Conservation (phyloP, 768 basidiomycete species). For the Tricholomella constricta region DNA sequence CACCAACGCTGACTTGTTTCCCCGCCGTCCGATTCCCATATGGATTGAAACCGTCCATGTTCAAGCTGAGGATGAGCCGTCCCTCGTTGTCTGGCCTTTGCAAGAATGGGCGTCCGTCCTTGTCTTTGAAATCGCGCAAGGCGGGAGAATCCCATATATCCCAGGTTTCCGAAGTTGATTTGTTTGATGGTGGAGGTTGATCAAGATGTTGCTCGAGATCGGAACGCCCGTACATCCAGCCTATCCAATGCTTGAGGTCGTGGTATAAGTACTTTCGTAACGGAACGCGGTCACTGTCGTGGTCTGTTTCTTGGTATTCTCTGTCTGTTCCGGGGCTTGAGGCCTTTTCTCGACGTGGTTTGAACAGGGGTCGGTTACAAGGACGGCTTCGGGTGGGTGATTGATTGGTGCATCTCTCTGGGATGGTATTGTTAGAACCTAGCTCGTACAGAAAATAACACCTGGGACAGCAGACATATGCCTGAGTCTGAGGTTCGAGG, state of each 20-base stretch:
- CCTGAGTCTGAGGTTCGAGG: too few relatives aligned
- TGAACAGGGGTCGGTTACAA: too few relatives aligned
- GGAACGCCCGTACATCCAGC: background rate
- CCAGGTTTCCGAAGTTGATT: background rate
- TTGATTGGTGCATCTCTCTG: too few relatives aligned
- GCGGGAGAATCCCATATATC: background rate
- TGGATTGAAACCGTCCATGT: constrained; percentile 31
- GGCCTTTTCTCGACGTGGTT: too few relatives aligned
- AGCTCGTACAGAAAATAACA: too few relatives aligned
- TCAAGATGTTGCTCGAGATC: background rate
- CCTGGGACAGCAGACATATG: too few relatives aligned
- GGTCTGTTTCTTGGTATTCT: too few relatives aligned
- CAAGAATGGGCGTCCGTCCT: background rate
- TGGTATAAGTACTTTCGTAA: background rate
- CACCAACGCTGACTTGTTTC: constrained; percentile 29
- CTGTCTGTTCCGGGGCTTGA: too few relatives aligned
- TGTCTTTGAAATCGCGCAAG: background rate
- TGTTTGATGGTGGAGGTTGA: background rate
- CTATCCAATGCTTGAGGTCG: constrained; percentile 1
- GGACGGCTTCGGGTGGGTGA: too few relatives aligned
- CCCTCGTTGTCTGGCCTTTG: background rate
- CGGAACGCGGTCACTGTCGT: too few relatives aligned
- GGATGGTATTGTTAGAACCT: too few relatives aligned
- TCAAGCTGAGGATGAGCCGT: background rate
- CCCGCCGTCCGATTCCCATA: constrained; percentile 24